Percentiles rank a stretch among this genome's conserved stretches.
These are phyloP conservation scores for Setomelanomma holmii DNA, from an alignment of 2,329 filamentous ascomycete species.

Conservation along the genomic window DNA sequence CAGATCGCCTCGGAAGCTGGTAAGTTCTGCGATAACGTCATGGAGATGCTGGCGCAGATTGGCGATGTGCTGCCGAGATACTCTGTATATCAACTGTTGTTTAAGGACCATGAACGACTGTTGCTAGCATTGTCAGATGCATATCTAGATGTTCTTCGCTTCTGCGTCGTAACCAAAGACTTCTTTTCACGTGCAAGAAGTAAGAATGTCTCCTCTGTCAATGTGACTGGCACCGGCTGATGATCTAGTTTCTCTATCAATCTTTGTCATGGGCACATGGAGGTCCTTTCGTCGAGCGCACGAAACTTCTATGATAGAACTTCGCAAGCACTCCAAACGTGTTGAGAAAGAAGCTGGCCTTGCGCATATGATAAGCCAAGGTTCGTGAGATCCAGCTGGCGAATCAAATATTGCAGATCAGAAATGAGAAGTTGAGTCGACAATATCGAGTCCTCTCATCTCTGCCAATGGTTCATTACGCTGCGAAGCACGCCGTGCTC, in stretches of 20 bases:
- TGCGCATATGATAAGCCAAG: slow-evolving; percentile 23
- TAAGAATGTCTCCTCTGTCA: slow-evolving; percentile 7
- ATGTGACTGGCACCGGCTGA: neutral
- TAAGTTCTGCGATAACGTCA: slow-evolving; percentile 25
- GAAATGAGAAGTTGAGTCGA: slow-evolving; percentile 10
- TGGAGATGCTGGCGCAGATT: slow-evolving; percentile 31
- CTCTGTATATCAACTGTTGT: slow-evolving; percentile 25
- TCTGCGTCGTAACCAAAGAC: slow-evolving; percentile 21
- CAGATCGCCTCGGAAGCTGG: slow-evolving; percentile 24
- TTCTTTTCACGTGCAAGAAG: slow-evolving; percentile 16
- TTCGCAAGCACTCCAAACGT: slow-evolving; percentile 19
- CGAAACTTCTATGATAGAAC: slow-evolving; percentile 19
- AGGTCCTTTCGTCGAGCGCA: slow-evolving; percentile 21
- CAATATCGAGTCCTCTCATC: slow-evolving; percentile 12
- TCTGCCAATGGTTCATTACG: slow-evolving; percentile 18
- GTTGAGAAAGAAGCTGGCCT: slow-evolving; percentile 24
- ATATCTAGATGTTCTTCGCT: slow-evolving; percentile 24
- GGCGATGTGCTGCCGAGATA: slow-evolving; percentile 25
- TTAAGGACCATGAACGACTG: slow-evolving; percentile 24
- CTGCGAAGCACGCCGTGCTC: slow-evolving; percentile 12
- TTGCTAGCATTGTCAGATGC: slow-evolving; percentile 17
- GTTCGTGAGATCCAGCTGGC: slow-evolving; percentile 18
- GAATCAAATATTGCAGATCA: slow-evolving; percentile 15
- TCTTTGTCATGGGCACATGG: slow-evolving; percentile 21
- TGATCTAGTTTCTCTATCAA: slow-evolving; percentile 13